Conservation (phyloP, 139 green algal species). For the Closterium sp. region DNA sequence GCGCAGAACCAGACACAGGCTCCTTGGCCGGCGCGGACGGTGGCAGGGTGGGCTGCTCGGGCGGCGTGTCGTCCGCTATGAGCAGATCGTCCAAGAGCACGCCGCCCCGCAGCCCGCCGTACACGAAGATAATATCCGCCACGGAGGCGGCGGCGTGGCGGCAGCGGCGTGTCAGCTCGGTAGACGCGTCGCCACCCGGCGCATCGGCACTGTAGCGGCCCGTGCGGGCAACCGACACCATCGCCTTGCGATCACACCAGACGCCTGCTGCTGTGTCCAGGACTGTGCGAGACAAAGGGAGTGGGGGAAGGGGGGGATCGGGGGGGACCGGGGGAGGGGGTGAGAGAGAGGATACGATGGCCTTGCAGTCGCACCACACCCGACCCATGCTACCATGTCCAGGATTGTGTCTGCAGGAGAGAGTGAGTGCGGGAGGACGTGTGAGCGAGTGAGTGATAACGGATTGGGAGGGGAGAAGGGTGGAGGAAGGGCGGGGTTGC, state of each 20-base stretch:
- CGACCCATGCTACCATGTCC: constrained; percentile 76
- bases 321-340: background rate
- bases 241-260: constrained; percentile 48
- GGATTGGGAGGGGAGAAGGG: background rate
- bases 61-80: constrained; percentile 53
- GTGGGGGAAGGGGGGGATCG: too few relatives aligned
- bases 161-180: constrained; percentile 45
- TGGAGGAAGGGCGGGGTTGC: background rate
- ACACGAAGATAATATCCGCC: constrained; percentile 79
- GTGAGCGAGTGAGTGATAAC: background rate
- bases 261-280: constrained; percentile 83
- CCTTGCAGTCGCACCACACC: constrained; percentile 46
- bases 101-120: constrained; percentile 81
- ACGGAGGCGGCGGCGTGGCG: constrained; percentile 44
- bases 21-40: background rate
- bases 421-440: constrained; percentile 32
- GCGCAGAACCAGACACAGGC: background rate
- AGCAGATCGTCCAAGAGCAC: constrained; percentile 84
- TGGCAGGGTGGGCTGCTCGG: background rate
- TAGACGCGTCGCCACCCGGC: constrained; percentile 28
- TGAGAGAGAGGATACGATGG: constrained; percentile 3
- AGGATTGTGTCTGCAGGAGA: constrained; percentile 60
- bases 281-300: constrained; percentile 40
- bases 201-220: constrained; percentile 49
- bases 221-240: constrained; percentile 30